These are phyloP conservation scores for Ochetophila trinervis DNA, from an alignment of 306 rosid species.

Conservation along the genomic window DNA sequence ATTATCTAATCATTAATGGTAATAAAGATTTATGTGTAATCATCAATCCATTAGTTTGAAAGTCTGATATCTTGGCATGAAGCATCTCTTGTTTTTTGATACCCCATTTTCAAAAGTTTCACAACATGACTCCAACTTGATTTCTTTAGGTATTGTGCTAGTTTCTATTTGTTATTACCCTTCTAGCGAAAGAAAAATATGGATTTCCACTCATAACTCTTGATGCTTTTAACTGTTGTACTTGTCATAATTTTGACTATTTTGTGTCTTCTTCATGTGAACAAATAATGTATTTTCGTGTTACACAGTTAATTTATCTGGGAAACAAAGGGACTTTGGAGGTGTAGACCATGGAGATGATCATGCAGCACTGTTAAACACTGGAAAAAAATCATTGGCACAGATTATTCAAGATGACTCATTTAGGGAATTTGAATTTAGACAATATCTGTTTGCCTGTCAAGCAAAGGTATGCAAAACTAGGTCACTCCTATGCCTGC, in stretches of 20 bases:
- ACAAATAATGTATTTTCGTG: conserved; percentile 20
- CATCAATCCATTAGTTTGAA: neutral
- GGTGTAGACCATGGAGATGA: conserved; percentile 87
- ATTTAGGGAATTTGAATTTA: conserved; percentile 93
- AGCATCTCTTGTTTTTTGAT: neutral
- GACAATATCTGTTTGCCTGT: conserved; percentile 93
- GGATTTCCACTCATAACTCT: neutral
- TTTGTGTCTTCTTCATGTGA: neutral
- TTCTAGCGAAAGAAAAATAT: too few species aligned
- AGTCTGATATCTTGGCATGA: neutral
- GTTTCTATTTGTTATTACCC: too few species aligned
- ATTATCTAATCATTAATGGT: neutral
- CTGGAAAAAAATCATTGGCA: conserved; percentile 75
- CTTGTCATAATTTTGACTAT: neutral
- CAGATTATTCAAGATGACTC: conserved; percentile 95
- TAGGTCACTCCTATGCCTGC: neutral
- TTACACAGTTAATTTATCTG: conserved; percentile 60
- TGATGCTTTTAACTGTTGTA: conserved; percentile 1
- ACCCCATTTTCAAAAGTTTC: neutral
- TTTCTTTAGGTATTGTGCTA: too few species aligned
- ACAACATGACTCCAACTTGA: neutral
- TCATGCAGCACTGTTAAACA: conserved; percentile 77
- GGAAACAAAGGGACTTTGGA: conserved; percentile 87
- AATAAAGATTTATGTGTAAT: neutral
- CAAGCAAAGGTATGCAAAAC: conserved; percentile 75